These are phyloP conservation scores for Laburnicola sp. DNA, from an alignment of 2,329 filamentous ascomycete species.

Conservation along the genomic window DNA sequence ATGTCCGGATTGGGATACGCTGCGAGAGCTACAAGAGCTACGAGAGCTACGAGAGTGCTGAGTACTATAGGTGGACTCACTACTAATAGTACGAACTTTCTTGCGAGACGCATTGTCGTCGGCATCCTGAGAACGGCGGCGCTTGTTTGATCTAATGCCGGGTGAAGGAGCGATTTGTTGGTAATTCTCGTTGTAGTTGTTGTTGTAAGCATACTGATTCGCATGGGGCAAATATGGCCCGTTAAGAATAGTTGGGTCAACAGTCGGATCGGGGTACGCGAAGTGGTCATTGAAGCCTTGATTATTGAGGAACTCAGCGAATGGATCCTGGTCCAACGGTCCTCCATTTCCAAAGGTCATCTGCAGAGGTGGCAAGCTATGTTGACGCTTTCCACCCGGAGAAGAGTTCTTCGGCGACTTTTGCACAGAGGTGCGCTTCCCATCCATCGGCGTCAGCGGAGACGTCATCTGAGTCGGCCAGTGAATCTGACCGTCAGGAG, in stretches of 20 bases:
- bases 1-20: too few relatives aligned
- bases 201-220: background rate
- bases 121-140: background rate
- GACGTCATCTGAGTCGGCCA: too few relatives aligned
- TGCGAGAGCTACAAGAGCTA: too few relatives aligned
- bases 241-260: background rate
- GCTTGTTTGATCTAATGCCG: background rate
- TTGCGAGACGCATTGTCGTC: background rate
- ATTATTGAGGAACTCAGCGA: too few relatives aligned
- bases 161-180: background rate
- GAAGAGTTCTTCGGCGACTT: background rate
- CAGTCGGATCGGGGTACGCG: slow-evolving; percentile 6
- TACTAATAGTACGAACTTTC: background rate
- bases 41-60: too few relatives aligned
- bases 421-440: slow-evolving; percentile 1
- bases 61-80: too few relatives aligned
- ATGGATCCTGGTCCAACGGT: too few relatives aligned
- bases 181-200: background rate
- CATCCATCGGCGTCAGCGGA: background rate
- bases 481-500: too few relatives aligned
- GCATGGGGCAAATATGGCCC: background rate
- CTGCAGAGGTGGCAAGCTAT: too few relatives aligned
- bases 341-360: too few relatives aligned
- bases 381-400: background rate
- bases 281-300: background rate